These are phyloP conservation scores for Globisporangium emineosum DNA, from an alignment of 352 stramenopile species.

Conservation along the genomic window DNA sequence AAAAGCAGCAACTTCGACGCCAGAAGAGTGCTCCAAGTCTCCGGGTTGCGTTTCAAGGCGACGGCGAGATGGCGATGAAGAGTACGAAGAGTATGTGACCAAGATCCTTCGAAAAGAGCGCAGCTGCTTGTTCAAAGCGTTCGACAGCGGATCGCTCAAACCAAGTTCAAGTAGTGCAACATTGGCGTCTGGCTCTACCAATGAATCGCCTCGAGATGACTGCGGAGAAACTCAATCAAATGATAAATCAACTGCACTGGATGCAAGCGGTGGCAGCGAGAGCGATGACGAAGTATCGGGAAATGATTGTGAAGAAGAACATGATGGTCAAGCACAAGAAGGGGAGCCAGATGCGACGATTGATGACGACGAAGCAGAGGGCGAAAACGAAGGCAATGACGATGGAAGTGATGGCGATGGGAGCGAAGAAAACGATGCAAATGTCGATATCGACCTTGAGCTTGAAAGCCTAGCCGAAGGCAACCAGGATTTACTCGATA, in stretches of 20 bases:
- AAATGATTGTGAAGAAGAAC: constrained; percentile 6
- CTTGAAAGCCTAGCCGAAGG: not conserved
- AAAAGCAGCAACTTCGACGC: constrained; percentile 8
- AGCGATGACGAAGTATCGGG: not conserved
- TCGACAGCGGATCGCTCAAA: constrained; percentile 2
- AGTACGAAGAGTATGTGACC: constrained; percentile 37
- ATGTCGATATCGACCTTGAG: constrained; percentile 10
- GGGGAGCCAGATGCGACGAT: constrained; percentile 14
- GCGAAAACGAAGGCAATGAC: constrained; percentile 32
- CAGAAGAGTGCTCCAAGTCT: not conserved
- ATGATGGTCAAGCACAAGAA: constrained; percentile 2
- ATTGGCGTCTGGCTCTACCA: not conserved
- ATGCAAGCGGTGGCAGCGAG: not conserved
- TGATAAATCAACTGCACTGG: not conserved
- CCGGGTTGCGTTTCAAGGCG: not conserved
- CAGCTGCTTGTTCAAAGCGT: constrained; percentile 29
- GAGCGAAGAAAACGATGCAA: constrained; percentile 21
- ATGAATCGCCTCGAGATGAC: not conserved
- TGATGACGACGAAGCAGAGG: constrained; percentile 11
- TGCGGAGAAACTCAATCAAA: not conserved
- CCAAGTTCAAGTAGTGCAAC: constrained; percentile 2
- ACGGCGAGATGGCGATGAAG: constrained; percentile 24
- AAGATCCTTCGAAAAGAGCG: constrained; percentile 25
- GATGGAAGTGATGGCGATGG: constrained; percentile 40
- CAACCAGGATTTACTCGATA: not conserved